Conservation (phyloP, 2,329 filamentous ascomycete species). For the Hypoxylon sp. region DNA sequence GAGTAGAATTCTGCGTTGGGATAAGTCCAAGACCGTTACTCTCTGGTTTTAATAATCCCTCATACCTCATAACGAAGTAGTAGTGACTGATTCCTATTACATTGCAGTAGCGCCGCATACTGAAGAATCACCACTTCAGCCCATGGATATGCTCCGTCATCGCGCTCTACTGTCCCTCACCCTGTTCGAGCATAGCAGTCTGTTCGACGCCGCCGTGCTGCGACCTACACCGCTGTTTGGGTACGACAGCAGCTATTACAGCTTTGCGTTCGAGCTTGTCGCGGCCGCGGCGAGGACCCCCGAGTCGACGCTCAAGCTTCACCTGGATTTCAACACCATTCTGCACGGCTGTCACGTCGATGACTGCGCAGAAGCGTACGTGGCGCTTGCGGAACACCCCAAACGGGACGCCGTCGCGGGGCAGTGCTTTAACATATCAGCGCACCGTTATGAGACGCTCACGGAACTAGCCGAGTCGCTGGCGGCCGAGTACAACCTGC, state of each 20-base stretch:
- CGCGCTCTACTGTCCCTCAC: conserved; percentile 47
- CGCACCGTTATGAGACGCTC: conserved; percentile 53
- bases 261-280: conserved; percentile 48
- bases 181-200: conserved; percentile 49
- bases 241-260: conserved; percentile 54
- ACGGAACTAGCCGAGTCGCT: conserved; percentile 50
- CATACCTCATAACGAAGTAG: too few relatives aligned
- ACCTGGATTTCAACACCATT: conserved; percentile 49
- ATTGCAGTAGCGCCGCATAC: conserved; percentile 53
- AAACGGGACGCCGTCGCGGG: conserved; percentile 46
- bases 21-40: too few relatives aligned
- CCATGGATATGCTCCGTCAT: conserved; percentile 38
- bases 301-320: conserved; percentile 42
- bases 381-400: conserved; percentile 52
- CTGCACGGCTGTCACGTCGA: conserved; percentile 58
- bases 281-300: conserved; percentile 33
- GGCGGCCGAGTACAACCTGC: conserved; percentile 51
- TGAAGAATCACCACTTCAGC: conserved; percentile 51
- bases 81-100: too few relatives aligned
- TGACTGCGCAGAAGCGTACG: conserved; percentile 58
- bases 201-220: conserved; percentile 54
- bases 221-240: conserved; percentile 59
- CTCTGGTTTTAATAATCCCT: too few relatives aligned
- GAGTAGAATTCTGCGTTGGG: too few relatives aligned
- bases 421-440: conserved; percentile 57